These are phyloP conservation scores for Cladosporium velox DNA, from an alignment of 2,329 filamentous ascomycete genomes.

Conservation along the genomic window DNA sequence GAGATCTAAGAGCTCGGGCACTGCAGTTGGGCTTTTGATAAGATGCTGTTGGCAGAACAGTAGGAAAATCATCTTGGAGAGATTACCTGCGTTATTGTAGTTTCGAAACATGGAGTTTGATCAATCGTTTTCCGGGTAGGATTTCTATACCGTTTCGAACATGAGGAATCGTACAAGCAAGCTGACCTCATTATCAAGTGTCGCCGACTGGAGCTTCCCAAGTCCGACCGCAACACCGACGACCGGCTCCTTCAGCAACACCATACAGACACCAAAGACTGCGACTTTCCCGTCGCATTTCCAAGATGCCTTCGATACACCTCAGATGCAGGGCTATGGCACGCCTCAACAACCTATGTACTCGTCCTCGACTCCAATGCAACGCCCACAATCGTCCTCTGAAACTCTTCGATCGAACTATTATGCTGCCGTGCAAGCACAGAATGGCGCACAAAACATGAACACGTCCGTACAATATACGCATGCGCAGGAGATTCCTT, in stretches of 20 bases:
- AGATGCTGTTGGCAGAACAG: constrained; percentile 20
- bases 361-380: constrained; percentile 32
- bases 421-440: constrained; percentile 31
- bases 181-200: constrained; percentile 35
- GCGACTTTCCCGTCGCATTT: constrained; percentile 48
- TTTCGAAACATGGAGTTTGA: constrained; percentile 30
- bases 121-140: constrained; percentile 29
- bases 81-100: constrained; percentile 20
- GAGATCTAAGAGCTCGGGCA: constrained; percentile 19
- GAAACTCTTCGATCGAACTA: constrained; percentile 33
- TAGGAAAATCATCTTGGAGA: constrained; percentile 20
- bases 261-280: constrained; percentile 48
- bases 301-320: constrained; percentile 53
- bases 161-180: constrained; percentile 21
- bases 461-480: constrained; percentile 22
- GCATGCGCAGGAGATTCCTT: constrained; percentile 5
- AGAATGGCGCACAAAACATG: constrained; percentile 21
- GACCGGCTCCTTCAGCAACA: constrained; percentile 40
- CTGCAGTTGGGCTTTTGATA: constrained; percentile 11
- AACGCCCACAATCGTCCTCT: constrained; percentile 29
- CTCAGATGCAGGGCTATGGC: constrained; percentile 46
- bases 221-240: constrained; percentile 54
- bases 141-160: neutral
- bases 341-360: constrained; percentile 36
- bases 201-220: constrained; percentile 52